These are phyloP conservation scores for Solanum megistacrolobum DNA, from an alignment of 257 asterid genomes.

Conservation along the genomic window DNA sequence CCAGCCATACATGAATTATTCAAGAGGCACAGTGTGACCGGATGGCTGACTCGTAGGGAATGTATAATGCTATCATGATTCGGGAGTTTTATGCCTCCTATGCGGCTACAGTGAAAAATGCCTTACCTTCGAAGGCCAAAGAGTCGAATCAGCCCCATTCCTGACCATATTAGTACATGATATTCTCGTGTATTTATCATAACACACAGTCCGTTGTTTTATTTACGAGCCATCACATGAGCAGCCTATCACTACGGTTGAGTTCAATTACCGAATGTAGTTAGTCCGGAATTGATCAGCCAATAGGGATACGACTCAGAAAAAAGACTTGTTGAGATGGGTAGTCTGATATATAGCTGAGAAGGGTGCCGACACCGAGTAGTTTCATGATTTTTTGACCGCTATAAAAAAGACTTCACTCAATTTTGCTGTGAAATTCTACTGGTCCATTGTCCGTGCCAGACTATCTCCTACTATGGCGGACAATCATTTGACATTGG, in stretches of 20 bases:
- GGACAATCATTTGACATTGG: background rate
- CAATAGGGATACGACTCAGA: background rate
- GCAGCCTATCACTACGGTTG: background rate
- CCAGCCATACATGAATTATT: too few species aligned
- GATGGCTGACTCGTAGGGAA: too few species aligned
- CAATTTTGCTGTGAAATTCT: background rate
- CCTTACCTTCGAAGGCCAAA: too few species aligned
- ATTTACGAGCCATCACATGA: too few species aligned
- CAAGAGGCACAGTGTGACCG: too few species aligned
- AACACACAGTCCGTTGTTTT: background rate
- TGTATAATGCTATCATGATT: too few species aligned
- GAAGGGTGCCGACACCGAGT: background rate
- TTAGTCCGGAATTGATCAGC: background rate
- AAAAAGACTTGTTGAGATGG: background rate
- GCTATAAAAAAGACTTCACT: background rate
- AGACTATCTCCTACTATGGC: background rate
- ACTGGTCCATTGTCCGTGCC: background rate
- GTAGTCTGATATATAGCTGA: too few species aligned
- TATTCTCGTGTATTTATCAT: too few species aligned
- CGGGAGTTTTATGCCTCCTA: too few species aligned
- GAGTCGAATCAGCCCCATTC: too few species aligned
- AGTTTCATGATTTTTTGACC: background rate
- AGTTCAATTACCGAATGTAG: accelerated
- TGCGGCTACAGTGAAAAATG: too few species aligned
- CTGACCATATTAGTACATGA: too few species aligned